Conservation (phyloP, 495 filamentous ascomycete species). For the Aeminium ludgeri region DNA sequence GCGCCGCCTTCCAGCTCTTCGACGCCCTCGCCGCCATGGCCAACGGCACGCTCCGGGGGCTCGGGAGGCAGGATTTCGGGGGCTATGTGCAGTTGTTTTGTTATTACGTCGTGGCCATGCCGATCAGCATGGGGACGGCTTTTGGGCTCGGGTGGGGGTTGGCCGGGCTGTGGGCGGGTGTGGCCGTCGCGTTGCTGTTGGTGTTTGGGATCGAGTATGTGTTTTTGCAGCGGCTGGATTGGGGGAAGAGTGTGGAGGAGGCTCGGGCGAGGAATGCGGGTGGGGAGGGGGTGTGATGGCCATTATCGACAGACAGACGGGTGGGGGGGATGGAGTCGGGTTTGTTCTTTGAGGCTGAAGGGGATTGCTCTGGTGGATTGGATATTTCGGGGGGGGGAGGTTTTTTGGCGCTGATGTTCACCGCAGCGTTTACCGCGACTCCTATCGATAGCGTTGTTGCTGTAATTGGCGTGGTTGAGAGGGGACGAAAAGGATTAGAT, state of each 20-base stretch:
- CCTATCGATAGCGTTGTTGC: too few species aligned
- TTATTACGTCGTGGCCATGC: conserved; percentile 7
- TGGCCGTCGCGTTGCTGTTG: neutral
- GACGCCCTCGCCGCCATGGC: conserved; percentile 22
- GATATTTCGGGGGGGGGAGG: too few species aligned
- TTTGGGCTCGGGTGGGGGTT: conserved; percentile 5
- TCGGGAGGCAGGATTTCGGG: conserved; percentile 13
- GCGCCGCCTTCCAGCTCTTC: conserved; percentile 19
- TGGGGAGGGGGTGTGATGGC: too few species aligned
- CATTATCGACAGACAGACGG: too few species aligned
- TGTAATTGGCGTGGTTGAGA: too few species aligned
- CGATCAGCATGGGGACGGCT: conserved; percentile 1
- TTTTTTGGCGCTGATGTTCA: too few species aligned
- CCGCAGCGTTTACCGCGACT: too few species aligned
- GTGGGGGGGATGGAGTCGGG: too few species aligned
- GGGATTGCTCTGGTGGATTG: too few species aligned
- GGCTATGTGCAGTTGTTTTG: conserved; percentile 6
- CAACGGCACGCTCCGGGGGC: conserved; percentile 6
- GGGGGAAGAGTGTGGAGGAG: conserved; percentile 3
- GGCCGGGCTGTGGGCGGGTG: conserved; percentile 4
- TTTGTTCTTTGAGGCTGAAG: too few species aligned
- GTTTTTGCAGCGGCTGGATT: neutral
- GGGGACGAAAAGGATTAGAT: too few species aligned
- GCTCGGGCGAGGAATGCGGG: conserved; percentile 2
- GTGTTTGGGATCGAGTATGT: conserved; percentile 2